Conservation (phyloP, 495 filamentous ascomycete species). For the Podospora comata region DNA sequence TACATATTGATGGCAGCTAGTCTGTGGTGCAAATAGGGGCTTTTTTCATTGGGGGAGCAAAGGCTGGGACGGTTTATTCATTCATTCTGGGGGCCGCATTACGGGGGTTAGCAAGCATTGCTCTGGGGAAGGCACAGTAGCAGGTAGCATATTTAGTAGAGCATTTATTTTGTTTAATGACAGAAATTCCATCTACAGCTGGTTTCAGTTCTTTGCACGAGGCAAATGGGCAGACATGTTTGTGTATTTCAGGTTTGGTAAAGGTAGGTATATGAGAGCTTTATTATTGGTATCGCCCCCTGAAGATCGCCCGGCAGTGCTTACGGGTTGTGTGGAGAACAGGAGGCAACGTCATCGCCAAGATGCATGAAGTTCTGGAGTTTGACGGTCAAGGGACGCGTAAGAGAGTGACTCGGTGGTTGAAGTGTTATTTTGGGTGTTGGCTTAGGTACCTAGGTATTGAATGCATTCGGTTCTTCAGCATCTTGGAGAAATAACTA, state of each 20-base stretch:
- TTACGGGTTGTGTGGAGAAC: not conserved
- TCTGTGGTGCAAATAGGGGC: not conserved
- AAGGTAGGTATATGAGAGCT: not conserved
- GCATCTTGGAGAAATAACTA: too few relatives aligned
- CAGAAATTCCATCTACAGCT: not conserved
- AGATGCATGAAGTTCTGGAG: not conserved
- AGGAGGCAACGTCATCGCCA: not conserved
- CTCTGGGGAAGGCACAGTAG: not conserved
- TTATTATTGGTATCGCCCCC: not conserved
- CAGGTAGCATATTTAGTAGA: not conserved
- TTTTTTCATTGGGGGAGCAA: not conserved
- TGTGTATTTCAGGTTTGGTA: too few relatives aligned
- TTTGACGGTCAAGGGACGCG: not conserved
- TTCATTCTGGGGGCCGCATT: not conserved
- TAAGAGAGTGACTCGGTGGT: not conserved
- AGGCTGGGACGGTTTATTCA: not conserved
- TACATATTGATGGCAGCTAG: not conserved
- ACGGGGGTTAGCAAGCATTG: not conserved
- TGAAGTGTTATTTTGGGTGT: too few relatives aligned
- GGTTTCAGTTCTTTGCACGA: not conserved
- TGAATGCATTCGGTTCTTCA: too few relatives aligned
- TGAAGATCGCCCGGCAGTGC: not conserved
- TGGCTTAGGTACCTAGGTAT: too few relatives aligned
- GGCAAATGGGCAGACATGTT: too few relatives aligned
- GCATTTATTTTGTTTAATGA: not conserved